These are phyloP conservation scores for Citrullus mucosospermus DNA, from an alignment of 306 rosid species.

Conservation along the genomic window DNA sequence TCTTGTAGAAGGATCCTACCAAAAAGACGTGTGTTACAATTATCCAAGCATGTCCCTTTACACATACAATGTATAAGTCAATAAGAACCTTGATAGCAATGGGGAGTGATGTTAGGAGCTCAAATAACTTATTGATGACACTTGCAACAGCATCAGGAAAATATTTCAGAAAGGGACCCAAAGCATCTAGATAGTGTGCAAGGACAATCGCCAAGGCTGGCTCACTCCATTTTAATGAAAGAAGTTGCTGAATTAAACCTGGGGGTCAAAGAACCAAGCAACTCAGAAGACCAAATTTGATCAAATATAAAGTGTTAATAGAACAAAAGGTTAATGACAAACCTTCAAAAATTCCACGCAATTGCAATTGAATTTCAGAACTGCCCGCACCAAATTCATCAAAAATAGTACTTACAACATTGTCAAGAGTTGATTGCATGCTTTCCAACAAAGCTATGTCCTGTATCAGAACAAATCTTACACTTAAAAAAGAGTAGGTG, in stretches of 20 bases:
- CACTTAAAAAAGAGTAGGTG: neutral
- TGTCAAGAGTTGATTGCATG: conserved; percentile 82
- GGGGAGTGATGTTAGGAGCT: conserved; percentile 84
- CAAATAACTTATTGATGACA: conserved; percentile 80
- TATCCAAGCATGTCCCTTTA: neutral
- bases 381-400: conserved; percentile 39
- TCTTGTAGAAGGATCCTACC: conserved; percentile 60
- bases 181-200: conserved; percentile 75
- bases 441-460: conserved; percentile 75
- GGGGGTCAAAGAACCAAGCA: conserved; percentile 18
- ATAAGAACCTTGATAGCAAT: conserved; percentile 43
- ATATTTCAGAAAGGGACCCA: conserved; percentile 84
- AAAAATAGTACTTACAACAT: conserved; percentile 58
- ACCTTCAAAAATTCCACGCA: conserved; percentile 74
- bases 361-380: conserved; percentile 61
- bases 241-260: conserved; percentile 83
- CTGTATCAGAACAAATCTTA: conserved; percentile 25
- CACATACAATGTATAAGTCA: neutral
- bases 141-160: conserved; percentile 85
- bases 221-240: conserved; percentile 77
- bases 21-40: conserved; percentile 14
- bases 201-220: conserved; percentile 85
- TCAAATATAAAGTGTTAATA: conserved; percentile 1
- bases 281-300: conserved; percentile 7
- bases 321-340: conserved; percentile 13